Base-by-base conservation (phyloP, 768 basidiomycete species). In the Artomyces pyxidatus region DNA sequence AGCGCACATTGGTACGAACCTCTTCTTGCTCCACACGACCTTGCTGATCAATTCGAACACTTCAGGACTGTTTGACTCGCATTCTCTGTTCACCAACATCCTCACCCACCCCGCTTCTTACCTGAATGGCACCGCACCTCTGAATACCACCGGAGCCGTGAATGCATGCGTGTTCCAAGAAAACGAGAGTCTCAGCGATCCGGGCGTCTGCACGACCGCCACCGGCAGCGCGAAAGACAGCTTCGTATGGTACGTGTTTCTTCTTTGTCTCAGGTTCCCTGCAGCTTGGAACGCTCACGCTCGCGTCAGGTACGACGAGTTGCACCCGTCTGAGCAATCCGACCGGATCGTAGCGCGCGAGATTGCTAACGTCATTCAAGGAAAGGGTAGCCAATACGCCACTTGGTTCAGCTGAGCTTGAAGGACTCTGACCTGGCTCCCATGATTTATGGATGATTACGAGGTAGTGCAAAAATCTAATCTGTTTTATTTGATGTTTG, bases 11-110 rank as follows among this genome's bases (percentile, higher is more conserved):
- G 81, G 82, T 83, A 46, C 51, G 71, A 3, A 1, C 19, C 37
- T 45, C 39, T 17, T 25, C 2, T 23, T 40, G 17, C 26, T 9
- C 21, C 14, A 29, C 9, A 40, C 10, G 1, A 8, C 27, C 12
- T 14, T 28, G 17, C 14, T 10, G 8, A 16, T 28, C 19, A 11
- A 43, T 16, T 21, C 14, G 39, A 23, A 21, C 16, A 14, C 3
- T 19, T 23, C 42, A 81, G 82, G 74, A 1, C 59, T 79, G 0
- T 84, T 83, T 54, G 78, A 83, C 59, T 80, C 81, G 4, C 71
- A 82, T 58, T 68, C 68, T 2, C 68, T 84, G 26, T 81, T 84
- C 59, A 61, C 71, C 16, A 80, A 84, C 57, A 81, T 85, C 64
- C 70, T 71, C 54, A 61, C 65, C 22, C 60, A 73, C 48, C 82